Base-by-base conservation (phyloP, 2,329 filamentous ascomycete genomes). In the Bretziella fagacearum region DNA sequence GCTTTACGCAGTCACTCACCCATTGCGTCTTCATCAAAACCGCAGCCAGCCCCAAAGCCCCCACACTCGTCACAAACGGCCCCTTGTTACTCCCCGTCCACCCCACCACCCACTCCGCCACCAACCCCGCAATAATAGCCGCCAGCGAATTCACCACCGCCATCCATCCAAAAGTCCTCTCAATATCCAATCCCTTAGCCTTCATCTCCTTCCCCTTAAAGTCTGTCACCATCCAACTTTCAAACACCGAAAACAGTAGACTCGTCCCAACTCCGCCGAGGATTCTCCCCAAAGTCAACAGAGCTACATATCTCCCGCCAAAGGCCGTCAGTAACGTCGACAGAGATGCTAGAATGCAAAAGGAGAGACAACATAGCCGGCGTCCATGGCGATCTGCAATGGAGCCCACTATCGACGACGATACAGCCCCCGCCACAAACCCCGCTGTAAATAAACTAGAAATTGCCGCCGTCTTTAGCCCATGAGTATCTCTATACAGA, bases 191-290 rank as follows among this genome's bases (percentile, higher is more conserved):
- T 2, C 64, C 66, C 18, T 56, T 58, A 8, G 62, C 58, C 23
- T 62, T 62, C 25, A 70, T 55, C 32, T 62, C 59, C 35, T 65
- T 59, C 46, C 60, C 59, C 50, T 69, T 64, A 51, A 67, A 73
- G 52, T 74, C 71, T 3, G 69, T 66, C 23, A 77, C 67, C 63
- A 77, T 71, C 73, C 73, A 78, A 53, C 69, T 72, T 56, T 78
- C 73, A 52, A 77, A 76, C 4, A 67, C 69, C 36, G 66, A 73
- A 60, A 72, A 77, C 25, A 77, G 62, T 33, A 77, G 57, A 22
- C 70, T 74, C 27, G 71, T 71, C 23, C 66, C 68, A 39, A 77
- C 51, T 0, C 74, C 74, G 18, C 70, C 71, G 3, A 75, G 62
- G 1, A 70, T 56, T 42, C 74, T 63, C 10, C 74, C 74, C 1